Base-by-base conservation (phyloP, 805 yeast genomes). In the Yarrowia sp. region DNA sequence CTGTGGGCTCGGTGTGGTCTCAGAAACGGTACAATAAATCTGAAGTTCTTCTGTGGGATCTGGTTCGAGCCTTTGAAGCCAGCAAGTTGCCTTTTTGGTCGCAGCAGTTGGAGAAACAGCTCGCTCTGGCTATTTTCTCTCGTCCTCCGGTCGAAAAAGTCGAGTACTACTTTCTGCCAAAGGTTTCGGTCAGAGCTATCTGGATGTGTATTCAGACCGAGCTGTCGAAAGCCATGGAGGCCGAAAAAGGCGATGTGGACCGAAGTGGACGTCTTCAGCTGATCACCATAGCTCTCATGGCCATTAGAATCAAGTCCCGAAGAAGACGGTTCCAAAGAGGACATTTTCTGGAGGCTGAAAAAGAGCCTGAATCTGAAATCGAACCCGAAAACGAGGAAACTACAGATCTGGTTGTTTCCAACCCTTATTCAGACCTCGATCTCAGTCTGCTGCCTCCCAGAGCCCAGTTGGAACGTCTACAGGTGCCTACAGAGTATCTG, bases 141-240 rank as follows among this genome's bases (percentile, higher is more conserved):
- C 51, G 63, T 16, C 51, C 63, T 5, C 63, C 63, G 2, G 51
- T 58, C 8, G 63, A 58, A 30, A 58, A 43, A 24, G 51, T 58
- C 17, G 51, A 58, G 63, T 58, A 58, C 51, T 43, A 32, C 51
- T 58, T 41, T 21, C 17, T 58, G 21, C 49, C 51, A 5, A 58
- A 58, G 14, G 51, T 43, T 2, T 58, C 63, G 1, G 63, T 58
- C 2, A 28, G 63, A 33, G 63, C 63, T 10, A 41, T 58, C 14
- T 58, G 63, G 63, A n/a, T 58, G 51, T 58, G 51, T 22, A 58
- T 58, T 33, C 63, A 58, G 51, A 43, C 63, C 4, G 63, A 58
- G 51, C 40, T 58, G 16, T 12, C 51, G 3, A 58, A 30, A 16
- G 51, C 51, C 6, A 58, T 41, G 51, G 63, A 58, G 32, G 32